These are phyloP conservation scores for Neopestalotiopsis clavispora DNA, from an alignment of 2,329 filamentous ascomycete genomes.

Conservation along the genomic window DNA sequence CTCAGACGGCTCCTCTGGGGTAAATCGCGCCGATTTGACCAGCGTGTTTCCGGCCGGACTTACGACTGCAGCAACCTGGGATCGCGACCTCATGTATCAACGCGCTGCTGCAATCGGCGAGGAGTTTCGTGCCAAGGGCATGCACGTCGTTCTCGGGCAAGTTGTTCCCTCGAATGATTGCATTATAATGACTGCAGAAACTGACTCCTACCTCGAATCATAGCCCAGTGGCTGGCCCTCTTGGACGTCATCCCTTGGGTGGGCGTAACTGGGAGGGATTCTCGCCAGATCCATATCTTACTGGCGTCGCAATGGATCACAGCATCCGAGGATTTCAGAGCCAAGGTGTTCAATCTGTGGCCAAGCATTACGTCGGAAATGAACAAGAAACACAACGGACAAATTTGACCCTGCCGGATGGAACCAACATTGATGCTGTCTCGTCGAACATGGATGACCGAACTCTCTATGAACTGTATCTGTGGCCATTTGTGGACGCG, in stretches of 20 bases:
- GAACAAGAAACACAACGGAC: constrained; percentile 70
- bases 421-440: constrained; percentile 50
- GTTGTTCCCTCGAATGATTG: constrained; percentile 32
- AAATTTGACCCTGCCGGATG: constrained; percentile 58
- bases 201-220: no score
- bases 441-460: constrained; percentile 56
- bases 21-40: constrained; percentile 68
- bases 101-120: constrained; percentile 46
- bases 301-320: constrained; percentile 49
- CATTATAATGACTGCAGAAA: no score
- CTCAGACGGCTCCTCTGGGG: constrained; percentile 72
- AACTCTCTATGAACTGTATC: constrained; percentile 60
- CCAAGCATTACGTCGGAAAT: constrained; percentile 66
- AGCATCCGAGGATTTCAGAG: constrained; percentile 49
- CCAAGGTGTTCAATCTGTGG: constrained; percentile 30
- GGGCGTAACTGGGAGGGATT: constrained; percentile 56
- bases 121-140: constrained; percentile 74
- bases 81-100: constrained; percentile 62
- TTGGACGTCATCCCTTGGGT: constrained; percentile 45
- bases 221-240: no score
- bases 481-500: constrained; percentile 60
- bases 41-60: constrained; percentile 74
- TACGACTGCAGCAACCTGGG: constrained; percentile 73
- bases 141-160: constrained; percentile 65
- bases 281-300: constrained; percentile 63